Evolutionary conservation across 306 rosid genomes (phyloP).

Genomic region (Sechiopsis laciniata): DNA sequence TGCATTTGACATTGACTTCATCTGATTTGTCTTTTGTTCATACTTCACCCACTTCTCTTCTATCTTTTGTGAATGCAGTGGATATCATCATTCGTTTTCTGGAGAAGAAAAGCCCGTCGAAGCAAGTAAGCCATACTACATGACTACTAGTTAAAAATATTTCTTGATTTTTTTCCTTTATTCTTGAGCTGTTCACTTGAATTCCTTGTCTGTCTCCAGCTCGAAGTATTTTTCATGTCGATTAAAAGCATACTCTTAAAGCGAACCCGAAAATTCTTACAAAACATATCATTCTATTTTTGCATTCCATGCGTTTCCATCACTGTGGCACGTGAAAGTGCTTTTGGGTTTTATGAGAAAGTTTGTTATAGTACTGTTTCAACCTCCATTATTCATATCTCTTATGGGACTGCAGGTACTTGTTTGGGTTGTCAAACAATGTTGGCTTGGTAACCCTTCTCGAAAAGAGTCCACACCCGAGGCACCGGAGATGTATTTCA

Average conservation of each 20-base stretch:
- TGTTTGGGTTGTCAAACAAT: constrained; percentile 51
- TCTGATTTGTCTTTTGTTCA: not conserved
- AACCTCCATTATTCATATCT: not conserved
- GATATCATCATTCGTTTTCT: constrained; percentile 53
- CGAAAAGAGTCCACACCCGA: constrained; percentile 46
- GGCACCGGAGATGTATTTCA: constrained; percentile 73
- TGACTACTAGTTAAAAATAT: not conserved
- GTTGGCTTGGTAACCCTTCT: constrained; percentile 74
- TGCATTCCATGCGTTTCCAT: not conserved
- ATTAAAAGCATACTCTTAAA: too few relatives aligned
- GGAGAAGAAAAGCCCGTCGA: constrained; percentile 68
- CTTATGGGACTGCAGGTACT: constrained; percentile 49
- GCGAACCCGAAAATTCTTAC: not conserved
- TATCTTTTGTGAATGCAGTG: constrained; percentile 45
- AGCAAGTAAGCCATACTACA: constrained; percentile 70
- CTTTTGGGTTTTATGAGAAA: not conserved
- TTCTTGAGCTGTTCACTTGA: not conserved
- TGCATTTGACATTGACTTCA: constrained; percentile 3
- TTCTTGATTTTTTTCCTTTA: not conserved
- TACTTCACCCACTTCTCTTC: constrained; percentile 18
- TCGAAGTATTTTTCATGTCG: too few relatives aligned
- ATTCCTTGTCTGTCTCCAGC: not conserved
- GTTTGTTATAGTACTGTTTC: not conserved
- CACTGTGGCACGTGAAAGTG: not conserved
- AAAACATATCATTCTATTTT: not conserved